Evolutionary conservation across 176 grass and related monocot species (phyloP).

Genomic region (Neostapfia colusana): DNA sequence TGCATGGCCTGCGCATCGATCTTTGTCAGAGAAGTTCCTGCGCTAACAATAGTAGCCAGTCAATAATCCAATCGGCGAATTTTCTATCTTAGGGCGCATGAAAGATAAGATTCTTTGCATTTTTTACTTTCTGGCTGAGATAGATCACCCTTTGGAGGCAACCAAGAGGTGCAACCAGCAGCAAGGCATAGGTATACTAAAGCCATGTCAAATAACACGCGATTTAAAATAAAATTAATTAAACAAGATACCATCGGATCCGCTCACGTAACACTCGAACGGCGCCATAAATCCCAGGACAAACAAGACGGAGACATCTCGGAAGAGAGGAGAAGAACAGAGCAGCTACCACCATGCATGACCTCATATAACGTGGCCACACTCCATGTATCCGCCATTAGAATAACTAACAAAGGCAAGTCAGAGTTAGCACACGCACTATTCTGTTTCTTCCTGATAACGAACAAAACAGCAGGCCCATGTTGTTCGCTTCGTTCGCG

Average conservation of each 20-base stretch:
- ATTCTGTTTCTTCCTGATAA: not conserved
- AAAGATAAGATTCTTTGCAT: not conserved
- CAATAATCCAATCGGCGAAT: not conserved
- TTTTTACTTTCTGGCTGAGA: not conserved
- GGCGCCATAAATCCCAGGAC: not conserved
- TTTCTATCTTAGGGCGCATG: not conserved
- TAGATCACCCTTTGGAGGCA: slow-evolving; percentile 17
- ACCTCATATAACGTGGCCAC: not conserved
- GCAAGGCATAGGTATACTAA: not conserved
- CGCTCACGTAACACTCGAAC: not conserved
- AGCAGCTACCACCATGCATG: not conserved
- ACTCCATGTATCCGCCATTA: not conserved
- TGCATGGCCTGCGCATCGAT: not conserved
- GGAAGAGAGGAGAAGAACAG: not conserved
- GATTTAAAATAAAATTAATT: not conserved
- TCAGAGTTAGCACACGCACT: slow-evolving; percentile 24
- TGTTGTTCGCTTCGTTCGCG: slow-evolving; percentile 15
- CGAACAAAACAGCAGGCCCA: slow-evolving; percentile 27
- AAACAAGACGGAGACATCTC: not conserved
- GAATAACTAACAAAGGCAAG: slow-evolving; percentile 10
- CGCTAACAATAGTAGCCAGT: not conserved
- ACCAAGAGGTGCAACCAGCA: slow-evolving; percentile 27
- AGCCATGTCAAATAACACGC: not conserved
- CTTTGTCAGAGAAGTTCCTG: not conserved
- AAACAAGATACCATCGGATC: not conserved